Evolutionary conservation across 768 basidiomycete genomes (phyloP).

Genomic region (Boletus vinaceobasis): DNA sequence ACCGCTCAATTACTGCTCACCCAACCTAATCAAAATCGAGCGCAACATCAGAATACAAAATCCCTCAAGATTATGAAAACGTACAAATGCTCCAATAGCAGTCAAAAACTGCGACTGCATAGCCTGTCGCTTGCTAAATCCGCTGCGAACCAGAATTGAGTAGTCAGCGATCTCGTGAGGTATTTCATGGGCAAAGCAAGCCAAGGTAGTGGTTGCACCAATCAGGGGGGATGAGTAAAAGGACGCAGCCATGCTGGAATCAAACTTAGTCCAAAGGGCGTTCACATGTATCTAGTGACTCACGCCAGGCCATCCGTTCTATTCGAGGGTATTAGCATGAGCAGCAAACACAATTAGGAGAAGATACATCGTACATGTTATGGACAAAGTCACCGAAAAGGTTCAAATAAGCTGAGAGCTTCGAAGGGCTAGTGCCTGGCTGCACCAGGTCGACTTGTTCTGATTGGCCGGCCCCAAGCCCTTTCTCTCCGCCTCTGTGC

Average conservation of each 20-base stretch:
- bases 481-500: constrained; percentile 38
- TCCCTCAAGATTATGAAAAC: constrained; percentile 12
- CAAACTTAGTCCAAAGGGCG: constrained; percentile 1
- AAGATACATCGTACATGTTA: constrained; percentile 61
- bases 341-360: constrained; percentile 10
- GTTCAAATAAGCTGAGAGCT: constrained; percentile 89
- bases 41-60: constrained; percentile 16
- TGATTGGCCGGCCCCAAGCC: constrained; percentile 14
- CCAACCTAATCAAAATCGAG: constrained; percentile 33
- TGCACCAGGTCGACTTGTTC: constrained; percentile 24
- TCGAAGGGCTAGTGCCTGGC: constrained; percentile 56
- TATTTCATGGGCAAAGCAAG: constrained; percentile 93
- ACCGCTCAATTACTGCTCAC: constrained; percentile 15
- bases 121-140: constrained; percentile 86
- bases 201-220: constrained; percentile 91
- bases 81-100: constrained; percentile 87
- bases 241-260: constrained; percentile 82
- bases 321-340: constrained; percentile 14
- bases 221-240: constrained; percentile 95
- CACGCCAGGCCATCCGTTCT: constrained; percentile 93
- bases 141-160: constrained; percentile 86
- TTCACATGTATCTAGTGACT: constrained; percentile 30
- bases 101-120: constrained; percentile 94
- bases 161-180: constrained; percentile 98
- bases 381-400: constrained; percentile 92